Evolutionary conservation across 148 eudicot species (phyloP).

Genomic region (Amaranthus cruentus): DNA sequence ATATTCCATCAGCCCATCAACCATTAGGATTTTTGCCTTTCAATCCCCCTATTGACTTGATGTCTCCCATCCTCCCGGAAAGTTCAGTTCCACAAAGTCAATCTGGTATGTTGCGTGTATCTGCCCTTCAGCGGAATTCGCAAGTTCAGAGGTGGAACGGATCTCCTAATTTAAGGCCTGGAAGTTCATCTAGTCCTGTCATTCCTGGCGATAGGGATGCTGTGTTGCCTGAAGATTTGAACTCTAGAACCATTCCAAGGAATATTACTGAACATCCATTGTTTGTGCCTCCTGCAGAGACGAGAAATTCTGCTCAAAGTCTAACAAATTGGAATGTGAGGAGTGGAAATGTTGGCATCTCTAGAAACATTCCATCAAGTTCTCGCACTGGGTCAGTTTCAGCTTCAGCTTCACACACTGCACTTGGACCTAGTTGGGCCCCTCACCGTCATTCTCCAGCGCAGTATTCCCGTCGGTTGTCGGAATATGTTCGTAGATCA

Average conservation of each 20-base stretch:
- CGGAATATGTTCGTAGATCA: conserved; percentile 66
- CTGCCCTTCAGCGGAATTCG: conserved; percentile 42
- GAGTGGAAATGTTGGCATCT: conserved; percentile 30
- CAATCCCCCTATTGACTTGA: conserved; percentile 44
- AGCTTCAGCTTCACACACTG: conserved; percentile 30
- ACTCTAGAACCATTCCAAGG: conserved; percentile 42
- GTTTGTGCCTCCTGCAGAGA: conserved; percentile 51
- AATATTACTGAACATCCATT: conserved; percentile 58
- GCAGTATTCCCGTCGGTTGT: conserved; percentile 60
- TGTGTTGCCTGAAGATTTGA: conserved; percentile 33
- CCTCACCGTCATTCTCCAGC: conserved; percentile 47
- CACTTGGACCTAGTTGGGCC: conserved; percentile 41
- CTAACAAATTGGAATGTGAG: conserved; percentile 44
- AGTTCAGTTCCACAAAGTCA: conserved; percentile 32
- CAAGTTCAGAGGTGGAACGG: conserved; percentile 57
- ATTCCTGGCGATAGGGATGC: conserved; percentile 31
- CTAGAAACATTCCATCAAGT: conserved; percentile 45
- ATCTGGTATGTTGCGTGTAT: conserved; percentile 30
- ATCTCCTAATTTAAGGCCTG: conserved; percentile 43
- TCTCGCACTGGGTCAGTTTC: conserved; percentile 42
- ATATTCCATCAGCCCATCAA: conserved; percentile 32
- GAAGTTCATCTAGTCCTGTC: conserved; percentile 32
- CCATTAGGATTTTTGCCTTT: conserved; percentile 40
- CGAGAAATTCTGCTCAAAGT: conserved; percentile 41
- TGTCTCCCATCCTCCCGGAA: conserved; percentile 33